A percentile compares a stretch with the other conserved stretches of the same genome.
phyloP scores from a whole-genome alignment of 2,329 filamentous ascomycete genomes.

The Botryosphaeria dothidea region DNA sequence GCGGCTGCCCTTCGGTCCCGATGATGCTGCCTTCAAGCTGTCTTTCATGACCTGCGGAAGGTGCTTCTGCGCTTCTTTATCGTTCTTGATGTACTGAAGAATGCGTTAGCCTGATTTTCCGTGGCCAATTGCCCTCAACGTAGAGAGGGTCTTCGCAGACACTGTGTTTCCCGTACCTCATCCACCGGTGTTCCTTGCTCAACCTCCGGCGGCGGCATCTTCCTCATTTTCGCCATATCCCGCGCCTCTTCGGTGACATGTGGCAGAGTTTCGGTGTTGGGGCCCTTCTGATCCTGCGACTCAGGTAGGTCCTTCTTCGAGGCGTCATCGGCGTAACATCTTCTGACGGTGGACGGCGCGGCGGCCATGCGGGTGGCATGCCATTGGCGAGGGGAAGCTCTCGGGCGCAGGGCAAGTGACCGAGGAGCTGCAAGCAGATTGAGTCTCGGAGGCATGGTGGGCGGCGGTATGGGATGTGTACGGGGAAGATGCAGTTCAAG shows the following conservation, averaged over 20 bases:
- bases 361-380: conserved; percentile 26
- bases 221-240: conserved; percentile 59
- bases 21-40: conserved; percentile 45
- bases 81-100: conserved; percentile 62
- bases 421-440: conserved; percentile 33
- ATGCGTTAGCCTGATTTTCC: neutral
- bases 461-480: neutral
- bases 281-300: conserved; percentile 31
- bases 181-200: conserved; percentile 64
- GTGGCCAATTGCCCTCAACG: conserved; percentile 21
- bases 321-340: conserved; percentile 26
- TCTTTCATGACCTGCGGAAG: conserved; percentile 69
- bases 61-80: conserved; percentile 61
- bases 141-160: neutral
- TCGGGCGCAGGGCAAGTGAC: conserved; percentile 35
- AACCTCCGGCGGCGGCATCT: conserved; percentile 60
- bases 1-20: conserved; percentile 47
- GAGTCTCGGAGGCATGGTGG: conserved; percentile 41
- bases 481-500: neutral
- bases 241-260: conserved; percentile 68
- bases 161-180: conserved; percentile 52
- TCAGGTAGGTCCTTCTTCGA: conserved; percentile 34
- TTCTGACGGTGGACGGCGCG: neutral
- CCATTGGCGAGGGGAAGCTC: conserved; percentile 30
- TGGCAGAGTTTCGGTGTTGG: conserved; percentile 46